Evolutionary conservation across 148 eudicot species (phyloP), one percentile per base, ranked within the genome.

Genomic region (Camellia granthamiana): DNA sequence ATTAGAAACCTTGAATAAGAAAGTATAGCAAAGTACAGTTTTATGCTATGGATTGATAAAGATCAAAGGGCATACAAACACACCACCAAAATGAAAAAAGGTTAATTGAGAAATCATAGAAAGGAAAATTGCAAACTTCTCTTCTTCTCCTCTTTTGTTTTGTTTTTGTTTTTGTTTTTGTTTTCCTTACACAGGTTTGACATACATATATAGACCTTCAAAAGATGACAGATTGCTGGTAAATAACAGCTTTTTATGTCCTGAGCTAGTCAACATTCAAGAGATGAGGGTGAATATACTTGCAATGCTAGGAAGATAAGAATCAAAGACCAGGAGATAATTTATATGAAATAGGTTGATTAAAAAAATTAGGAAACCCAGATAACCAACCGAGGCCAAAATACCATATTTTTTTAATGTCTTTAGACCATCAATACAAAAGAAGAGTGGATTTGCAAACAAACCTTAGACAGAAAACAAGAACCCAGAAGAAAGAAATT

Each of bases 381-480:
- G 43, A 72, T 13, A 10, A 74, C 5, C 10, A 55, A 30, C 65
- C 15, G 7, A 77, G 49, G 15, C 61, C 49, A 47, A 64, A 4
- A 52, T 18, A 55, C 51, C 16, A 18, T 75, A 3, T 65, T 2
- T 30, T 30, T 30, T 30, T 30, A 30, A 30, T 0, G 41, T 21
- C 3, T 7, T 11, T 18, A 18, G 18, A 38, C 10, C 16, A 42
- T 11, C 38, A 49, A 49, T 49, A 5, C 2, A 49, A 49, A 5
- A 49, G 7, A 49, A 66, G 74, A 78, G 14, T 47, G 18, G 70
- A 77, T 54, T 55, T 55, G 15, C 64, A 41, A 55, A 13, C 49
- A 66, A 67, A 66, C 74, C 63, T 78, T 78, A 38, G 11, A 54
- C 61, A 46, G 80, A 77, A n/a, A 62, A 47, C 58, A 41, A 52